Base-by-base conservation (phyloP, 2,329 filamentous ascomycete genomes). In the Bipolaris bicolor region DNA sequence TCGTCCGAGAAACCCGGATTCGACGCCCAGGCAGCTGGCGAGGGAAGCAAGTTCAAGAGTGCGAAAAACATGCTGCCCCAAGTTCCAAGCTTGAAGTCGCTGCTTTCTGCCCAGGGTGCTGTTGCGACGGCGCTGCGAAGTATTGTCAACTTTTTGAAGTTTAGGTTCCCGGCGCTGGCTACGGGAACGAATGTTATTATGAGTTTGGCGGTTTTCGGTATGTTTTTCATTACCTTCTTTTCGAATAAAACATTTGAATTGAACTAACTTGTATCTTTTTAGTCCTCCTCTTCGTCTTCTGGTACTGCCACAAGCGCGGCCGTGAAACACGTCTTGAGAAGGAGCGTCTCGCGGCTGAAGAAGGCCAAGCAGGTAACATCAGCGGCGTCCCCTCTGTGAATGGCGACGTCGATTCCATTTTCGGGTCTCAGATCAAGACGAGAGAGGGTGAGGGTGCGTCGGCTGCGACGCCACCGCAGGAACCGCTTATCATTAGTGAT, bases 231-330 rank as follows among this genome's bases (percentile, higher is more conserved):
- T n/a, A n/a, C n/a, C n/a, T n/a, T n/a, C n/a, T n/a, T n/a, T n/a
- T n/a, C n/a, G n/a, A n/a, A n/a, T n/a, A n/a, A 5, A 36, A 36
- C 1, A 29, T n/a, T n/a, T 9, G 7, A n/a, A 11, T 3, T 39
- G 18, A 43, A 33, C 34, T n/a, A 44, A 6, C 1, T 20, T 9
- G 10, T 55, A 57, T 22, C 7, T 7, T 5, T 34, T 1, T 49
- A 77, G 91, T 98, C 52, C 83, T 98, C 15, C 84, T 99, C 55
- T 95, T 97, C 73, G 91, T 96, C 43, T 88, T 98, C 68, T 99
- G 94, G 93, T 99, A 98, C 79, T 98, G 93, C 79, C 90, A 98
- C 78, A 98, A 98, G 81, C 90, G 95, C 52, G 95, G 95, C 37
- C 87, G 87, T 43, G 94, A 99, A 79, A 88, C 88, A 6, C 86